Evolutionary conservation across 768 basidiomycete species (phyloP).

Genomic region (Mycena galopus): DNA sequence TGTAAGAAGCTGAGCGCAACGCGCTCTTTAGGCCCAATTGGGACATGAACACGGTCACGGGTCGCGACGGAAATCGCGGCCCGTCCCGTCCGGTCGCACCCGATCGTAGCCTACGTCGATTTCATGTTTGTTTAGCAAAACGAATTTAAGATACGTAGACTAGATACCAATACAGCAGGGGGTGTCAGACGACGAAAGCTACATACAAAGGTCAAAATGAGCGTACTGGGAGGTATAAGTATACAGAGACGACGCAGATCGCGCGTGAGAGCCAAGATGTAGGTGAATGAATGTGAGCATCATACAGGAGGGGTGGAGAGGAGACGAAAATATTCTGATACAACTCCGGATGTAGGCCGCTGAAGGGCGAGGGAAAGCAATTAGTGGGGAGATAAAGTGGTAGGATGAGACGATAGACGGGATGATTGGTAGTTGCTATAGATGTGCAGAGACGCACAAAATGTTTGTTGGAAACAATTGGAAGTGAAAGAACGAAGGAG

Average conservation of each 20-base stretch:
- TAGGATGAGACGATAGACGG: slow-evolving; percentile 7
- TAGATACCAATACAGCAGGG: slow-evolving; percentile 34
- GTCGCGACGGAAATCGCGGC: no score
- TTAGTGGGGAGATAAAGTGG: slow-evolving; percentile 33
- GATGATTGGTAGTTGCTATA: slow-evolving; percentile 23
- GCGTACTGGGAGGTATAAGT: slow-evolving; percentile 23
- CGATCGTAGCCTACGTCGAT: no score
- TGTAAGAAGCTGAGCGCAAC: no score
- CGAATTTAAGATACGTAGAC: slow-evolving; percentile 1
- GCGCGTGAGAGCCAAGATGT: slow-evolving; percentile 30
- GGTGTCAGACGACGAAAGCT: slow-evolving; percentile 37
- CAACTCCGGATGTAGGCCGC: slow-evolving; percentile 33
- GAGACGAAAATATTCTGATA: slow-evolving; percentile 29
- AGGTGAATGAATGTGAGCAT: slow-evolving; percentile 30
- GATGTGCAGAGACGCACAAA: slow-evolving; percentile 22
- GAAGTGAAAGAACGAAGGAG: slow-evolving; percentile 28
- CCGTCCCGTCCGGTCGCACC: no score
- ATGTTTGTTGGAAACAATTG: slow-evolving; percentile 4
- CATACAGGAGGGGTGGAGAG: slow-evolving; percentile 29
- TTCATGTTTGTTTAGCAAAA: slow-evolving; percentile 5
- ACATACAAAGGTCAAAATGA: slow-evolving; percentile 30
- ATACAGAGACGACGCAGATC: slow-evolving; percentile 25
- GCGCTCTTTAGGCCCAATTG: not conserved
- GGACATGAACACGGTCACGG: not conserved
- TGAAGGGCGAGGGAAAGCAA: slow-evolving; percentile 24